A percentile compares a stretch with the other conserved stretches of the same genome.
These are phyloP conservation scores for Cenchrus americanus DNA, from an alignment of 176 grass and related monocot species.

Conservation along the genomic window DNA sequence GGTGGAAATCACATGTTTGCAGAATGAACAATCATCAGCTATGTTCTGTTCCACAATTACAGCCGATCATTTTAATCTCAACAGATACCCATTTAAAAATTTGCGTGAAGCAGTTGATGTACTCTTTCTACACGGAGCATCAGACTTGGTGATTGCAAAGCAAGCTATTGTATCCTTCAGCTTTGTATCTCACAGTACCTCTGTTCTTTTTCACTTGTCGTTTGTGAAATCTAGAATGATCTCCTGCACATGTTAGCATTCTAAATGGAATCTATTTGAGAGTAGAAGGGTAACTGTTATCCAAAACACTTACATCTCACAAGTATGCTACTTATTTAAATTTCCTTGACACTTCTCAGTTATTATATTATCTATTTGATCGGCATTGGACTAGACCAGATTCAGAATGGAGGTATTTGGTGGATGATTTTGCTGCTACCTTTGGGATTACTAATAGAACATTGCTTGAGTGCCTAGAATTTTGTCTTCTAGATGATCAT, in stretches of 20 bases:
- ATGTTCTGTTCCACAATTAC: slow-evolving; percentile 63
- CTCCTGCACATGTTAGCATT: background rate
- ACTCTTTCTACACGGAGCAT: slow-evolving; percentile 80
- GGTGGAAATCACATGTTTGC: slow-evolving; percentile 64
- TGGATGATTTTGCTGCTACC: slow-evolving; percentile 84
- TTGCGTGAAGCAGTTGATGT: slow-evolving; percentile 74
- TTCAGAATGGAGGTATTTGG: slow-evolving; percentile 80
- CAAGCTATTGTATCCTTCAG: slow-evolving; percentile 94
- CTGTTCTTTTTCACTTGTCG: background rate
- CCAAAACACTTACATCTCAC: slow-evolving; percentile 3
- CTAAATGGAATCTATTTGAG: background rate
- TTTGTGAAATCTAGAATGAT: background rate
- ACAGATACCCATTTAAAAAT: slow-evolving; percentile 82
- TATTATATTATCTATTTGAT: slow-evolving; percentile 98
- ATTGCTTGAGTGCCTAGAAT: slow-evolving; percentile 76
- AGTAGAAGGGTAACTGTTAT: background rate
- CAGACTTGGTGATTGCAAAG: slow-evolving; percentile 89
- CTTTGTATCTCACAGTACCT: slow-evolving; percentile 34
- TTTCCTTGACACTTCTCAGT: slow-evolving; percentile 71
- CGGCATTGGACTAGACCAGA: slow-evolving; percentile 79
- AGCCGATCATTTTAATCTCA: slow-evolving; percentile 53
- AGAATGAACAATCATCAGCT: slow-evolving; percentile 62
- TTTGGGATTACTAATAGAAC: slow-evolving; percentile 73
- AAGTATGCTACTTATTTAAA: slow-evolving; percentile 23
- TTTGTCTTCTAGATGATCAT: slow-evolving; percentile 87